phyloP scores from a whole-genome alignment of 257 asterid genomes.

The Perilla frutescens region DNA sequence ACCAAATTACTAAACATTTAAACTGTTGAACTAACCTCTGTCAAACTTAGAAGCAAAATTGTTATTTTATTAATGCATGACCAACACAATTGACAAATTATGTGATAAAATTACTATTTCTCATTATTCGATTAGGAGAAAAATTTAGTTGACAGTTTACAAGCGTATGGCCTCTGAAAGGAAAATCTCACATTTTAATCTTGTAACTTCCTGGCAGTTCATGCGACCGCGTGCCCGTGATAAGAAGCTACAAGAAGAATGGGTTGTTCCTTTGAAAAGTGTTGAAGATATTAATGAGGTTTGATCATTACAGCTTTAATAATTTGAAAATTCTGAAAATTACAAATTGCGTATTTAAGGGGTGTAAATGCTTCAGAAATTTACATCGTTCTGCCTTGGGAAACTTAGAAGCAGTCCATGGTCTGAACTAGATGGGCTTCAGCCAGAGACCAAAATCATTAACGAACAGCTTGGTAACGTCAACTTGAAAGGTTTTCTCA shows the following conservation, averaged over 20 bases:
- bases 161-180: not conserved
- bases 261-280: slow-evolving; percentile 75
- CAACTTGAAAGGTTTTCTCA: slow-evolving; percentile 81
- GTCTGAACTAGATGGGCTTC: slow-evolving; percentile 95
- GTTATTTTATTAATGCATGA: too few species aligned
- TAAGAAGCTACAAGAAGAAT: slow-evolving; percentile 88
- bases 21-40: not conserved
- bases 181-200: slow-evolving; percentile 9
- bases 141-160: not conserved
- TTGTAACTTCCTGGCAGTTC: slow-evolving; percentile 65
- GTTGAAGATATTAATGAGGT: slow-evolving; percentile 88
- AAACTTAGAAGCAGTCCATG: slow-evolving; percentile 84
- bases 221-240: slow-evolving; percentile 89
- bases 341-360: slow-evolving; percentile 33
- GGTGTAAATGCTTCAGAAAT: slow-evolving; percentile 58
- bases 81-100: too few species aligned
- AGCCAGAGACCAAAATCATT: slow-evolving; percentile 88
- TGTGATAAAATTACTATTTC: slow-evolving; percentile 9
- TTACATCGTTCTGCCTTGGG: slow-evolving; percentile 79
- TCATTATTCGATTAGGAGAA: slow-evolving; percentile 3
- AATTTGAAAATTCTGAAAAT: slow-evolving; percentile 20
- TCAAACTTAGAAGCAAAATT: not conserved
- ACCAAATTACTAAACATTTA: not conserved
- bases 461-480: slow-evolving; percentile 70
- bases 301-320: slow-evolving; percentile 21